These are phyloP conservation scores for Clausena lansium DNA, from an alignment of 345 rosid genomes.

Conservation along the genomic window DNA sequence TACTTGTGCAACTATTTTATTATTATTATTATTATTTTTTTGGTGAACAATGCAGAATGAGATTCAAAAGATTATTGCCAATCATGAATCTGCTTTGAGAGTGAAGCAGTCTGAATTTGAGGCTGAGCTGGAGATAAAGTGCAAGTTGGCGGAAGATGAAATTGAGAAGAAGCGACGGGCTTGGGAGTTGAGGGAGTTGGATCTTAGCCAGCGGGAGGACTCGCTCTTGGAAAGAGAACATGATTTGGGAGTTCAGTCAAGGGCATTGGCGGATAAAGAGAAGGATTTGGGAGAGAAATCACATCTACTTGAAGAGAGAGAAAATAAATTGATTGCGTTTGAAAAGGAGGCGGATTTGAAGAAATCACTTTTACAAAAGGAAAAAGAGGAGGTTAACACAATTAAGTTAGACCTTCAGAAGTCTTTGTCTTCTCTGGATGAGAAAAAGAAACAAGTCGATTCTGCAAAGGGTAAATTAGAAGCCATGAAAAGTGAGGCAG, in stretches of 20 bases:
- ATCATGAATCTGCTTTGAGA: conserved; percentile 62
- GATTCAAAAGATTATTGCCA: conserved; percentile 52
- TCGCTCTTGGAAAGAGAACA: conserved; percentile 68
- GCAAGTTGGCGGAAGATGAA: conserved; percentile 74
- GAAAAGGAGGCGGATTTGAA: conserved; percentile 53
- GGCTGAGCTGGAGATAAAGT: conserved; percentile 65
- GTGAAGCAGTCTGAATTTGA: conserved; percentile 67
- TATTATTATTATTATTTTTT: not conserved
- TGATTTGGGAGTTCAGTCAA: conserved; percentile 65
- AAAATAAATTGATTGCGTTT: conserved; percentile 40
- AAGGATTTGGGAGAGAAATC: conserved; percentile 60
- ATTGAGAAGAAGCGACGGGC: conserved; percentile 83
- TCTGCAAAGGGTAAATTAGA: conserved; percentile 64
- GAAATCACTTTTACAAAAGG: conserved; percentile 45
- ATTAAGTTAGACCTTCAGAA: conserved; percentile 61
- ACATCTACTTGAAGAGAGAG: conserved; percentile 55
- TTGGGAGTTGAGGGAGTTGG: conserved; percentile 89
- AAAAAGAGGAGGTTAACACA: conserved; percentile 56
- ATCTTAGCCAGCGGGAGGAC: conserved; percentile 68
- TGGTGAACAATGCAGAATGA: conserved; percentile 50
- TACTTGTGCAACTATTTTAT: not conserved
- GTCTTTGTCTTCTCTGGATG: conserved; percentile 66
- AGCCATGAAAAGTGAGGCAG: conserved; percentile 72
- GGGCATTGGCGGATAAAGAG: conserved; percentile 63
- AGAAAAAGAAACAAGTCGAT: conserved; percentile 61